Evolutionary conservation across 306 rosid genomes (phyloP).

Genomic region (Cicer chorassanicum): DNA sequence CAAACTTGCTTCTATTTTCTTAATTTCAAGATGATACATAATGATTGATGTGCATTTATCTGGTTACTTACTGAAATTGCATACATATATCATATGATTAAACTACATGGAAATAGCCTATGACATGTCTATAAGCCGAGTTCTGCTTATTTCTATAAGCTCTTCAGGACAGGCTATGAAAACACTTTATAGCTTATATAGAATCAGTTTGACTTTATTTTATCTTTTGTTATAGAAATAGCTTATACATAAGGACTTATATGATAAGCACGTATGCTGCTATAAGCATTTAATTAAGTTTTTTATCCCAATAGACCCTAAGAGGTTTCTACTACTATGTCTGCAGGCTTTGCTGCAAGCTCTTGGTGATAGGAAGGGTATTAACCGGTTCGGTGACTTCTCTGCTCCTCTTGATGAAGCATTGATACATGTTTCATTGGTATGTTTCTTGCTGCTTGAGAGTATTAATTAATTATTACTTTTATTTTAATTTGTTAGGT

Average conservation of each 20-base stretch:
- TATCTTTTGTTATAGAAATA: too few species aligned
- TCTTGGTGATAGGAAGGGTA: constrained; percentile 89
- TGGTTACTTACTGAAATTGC: background rate
- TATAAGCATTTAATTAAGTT: too few species aligned
- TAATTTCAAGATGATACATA: constrained; percentile 1
- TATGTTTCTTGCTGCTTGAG: constrained; percentile 42
- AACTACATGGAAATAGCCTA: background rate
- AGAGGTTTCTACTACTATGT: constrained; percentile 36
- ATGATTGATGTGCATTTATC: background rate
- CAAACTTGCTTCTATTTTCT: background rate
- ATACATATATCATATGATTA: constrained; percentile 4
- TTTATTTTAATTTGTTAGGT: background rate
- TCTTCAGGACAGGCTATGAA: too few species aligned
- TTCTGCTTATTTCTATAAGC: too few species aligned
- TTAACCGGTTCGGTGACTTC: constrained; percentile 85
- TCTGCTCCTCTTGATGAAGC: constrained; percentile 95
- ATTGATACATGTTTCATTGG: constrained; percentile 79
- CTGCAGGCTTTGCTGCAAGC: constrained; percentile 81
- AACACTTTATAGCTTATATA: too few species aligned
- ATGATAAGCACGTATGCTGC: too few species aligned
- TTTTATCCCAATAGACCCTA: background rate
- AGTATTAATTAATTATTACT: background rate
- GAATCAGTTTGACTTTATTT: too few species aligned
- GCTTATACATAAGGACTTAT: too few species aligned
- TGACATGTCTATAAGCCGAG: too few species aligned